Evolutionary conservation across 495 filamentous ascomycete species (phyloP), one percentile per base, ranked within the genome.

Genomic region (Tuber melanosporum): DNA sequence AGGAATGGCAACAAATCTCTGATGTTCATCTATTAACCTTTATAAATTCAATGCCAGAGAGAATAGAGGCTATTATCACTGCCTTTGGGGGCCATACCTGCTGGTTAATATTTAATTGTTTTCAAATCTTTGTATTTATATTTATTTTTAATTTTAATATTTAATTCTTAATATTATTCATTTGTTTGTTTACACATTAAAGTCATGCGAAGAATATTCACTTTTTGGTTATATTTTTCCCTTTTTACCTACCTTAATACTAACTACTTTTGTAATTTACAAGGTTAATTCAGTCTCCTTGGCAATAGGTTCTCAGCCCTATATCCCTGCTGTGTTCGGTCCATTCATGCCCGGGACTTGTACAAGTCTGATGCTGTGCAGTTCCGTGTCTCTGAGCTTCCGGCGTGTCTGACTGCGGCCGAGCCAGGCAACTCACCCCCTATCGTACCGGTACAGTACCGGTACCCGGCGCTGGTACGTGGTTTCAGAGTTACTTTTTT

Each of bases 41-140:
- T 73, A 44, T 79, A 76, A 47, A 79, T 79, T 73, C 26, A 71
- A 79, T 79, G 74, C 47, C 74, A 42, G 70, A 76, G 20, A 52
- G 74, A 47, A 73, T 79, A 32, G 22, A 71, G 19, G 73, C 66
- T 17, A 73, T 78, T 26, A 73, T 76, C 32, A 20, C 70, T 44
- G 75, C 71, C 10, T 45, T 62, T 32, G 47, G 71, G 70, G 75
- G 70, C 19, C 75, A 72, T 49, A 76, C 75, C 22, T 36, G 47
- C 70, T 76, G 71, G 75, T 76, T 10, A 45, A 45, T n/a, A n/a
- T 45, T 45, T 45, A 1, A 1, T 10, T 45, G 10, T 45, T 45
- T 45, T 45, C 12, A 14, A 1, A n/a, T n/a, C n/a, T n/a, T n/a
- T n/a, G n/a, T 45, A 7, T 45, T 45, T 45, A 7, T 45, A 45